These are phyloP conservation scores for Penium margaritaceum DNA, from an alignment of 139 green algal species.

Conservation along the genomic window DNA sequence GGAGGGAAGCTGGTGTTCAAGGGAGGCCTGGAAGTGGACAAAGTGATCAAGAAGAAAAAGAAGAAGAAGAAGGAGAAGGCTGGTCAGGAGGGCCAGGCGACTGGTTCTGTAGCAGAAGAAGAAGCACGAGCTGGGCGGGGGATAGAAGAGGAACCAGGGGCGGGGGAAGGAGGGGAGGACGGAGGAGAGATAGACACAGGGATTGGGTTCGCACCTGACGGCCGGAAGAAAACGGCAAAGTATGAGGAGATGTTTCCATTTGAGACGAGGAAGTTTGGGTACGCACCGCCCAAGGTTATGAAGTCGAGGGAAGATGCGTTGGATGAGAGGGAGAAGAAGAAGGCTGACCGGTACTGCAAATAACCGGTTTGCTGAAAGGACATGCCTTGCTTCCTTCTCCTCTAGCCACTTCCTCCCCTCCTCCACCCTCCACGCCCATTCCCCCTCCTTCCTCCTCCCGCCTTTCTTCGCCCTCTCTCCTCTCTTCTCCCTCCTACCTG, in stretches of 20 bases:
- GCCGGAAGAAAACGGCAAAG: constrained; percentile 20
- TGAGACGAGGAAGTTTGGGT: constrained; percentile 16
- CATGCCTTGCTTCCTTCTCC: too few species aligned
- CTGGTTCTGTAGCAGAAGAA: too few species aligned
- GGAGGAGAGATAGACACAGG: constrained; percentile 13
- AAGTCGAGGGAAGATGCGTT: constrained; percentile 25
- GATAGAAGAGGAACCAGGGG: neutral
- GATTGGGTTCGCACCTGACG: constrained; percentile 28
- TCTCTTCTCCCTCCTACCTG: too few species aligned
- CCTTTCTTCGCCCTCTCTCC: too few species aligned
- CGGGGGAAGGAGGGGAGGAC: neutral
- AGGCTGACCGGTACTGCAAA: constrained; percentile 35
- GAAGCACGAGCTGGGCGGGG: neutral
- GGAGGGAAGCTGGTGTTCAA: constrained; percentile 31
- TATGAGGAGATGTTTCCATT: constrained; percentile 34
- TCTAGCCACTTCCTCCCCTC: too few species aligned
- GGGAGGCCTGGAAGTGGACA: constrained; percentile 8
- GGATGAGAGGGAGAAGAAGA: constrained; percentile 23
- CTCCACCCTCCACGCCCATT: too few species aligned
- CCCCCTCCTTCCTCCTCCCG: too few species aligned
- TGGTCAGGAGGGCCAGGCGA: too few species aligned
- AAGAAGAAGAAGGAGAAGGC: constrained; percentile 29
- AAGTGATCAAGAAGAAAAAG: constrained; percentile 29
- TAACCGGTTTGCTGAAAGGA: too few species aligned
- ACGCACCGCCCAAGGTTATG: neutral